phyloP scores from a whole-genome alignment of 169 alveolate species.

The Plasmodium ovale region DNA sequence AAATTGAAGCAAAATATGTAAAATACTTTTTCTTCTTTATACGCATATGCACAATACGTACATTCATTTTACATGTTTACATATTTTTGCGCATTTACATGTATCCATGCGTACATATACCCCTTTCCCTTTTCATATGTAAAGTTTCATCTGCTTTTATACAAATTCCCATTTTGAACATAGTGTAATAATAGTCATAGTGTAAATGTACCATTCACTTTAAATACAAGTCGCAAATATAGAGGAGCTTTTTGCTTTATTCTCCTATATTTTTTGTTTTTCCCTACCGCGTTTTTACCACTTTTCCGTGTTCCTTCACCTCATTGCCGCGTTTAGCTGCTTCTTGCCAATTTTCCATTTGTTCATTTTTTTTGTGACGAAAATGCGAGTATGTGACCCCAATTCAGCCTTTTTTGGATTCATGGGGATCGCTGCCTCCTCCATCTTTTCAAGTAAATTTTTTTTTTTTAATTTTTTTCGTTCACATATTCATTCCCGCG shows the following conservation, averaged over 20 bases:
- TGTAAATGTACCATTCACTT: background rate
- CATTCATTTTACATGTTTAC: constrained; percentile 2
- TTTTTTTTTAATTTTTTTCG: background rate
- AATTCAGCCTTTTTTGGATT: constrained; percentile 97
- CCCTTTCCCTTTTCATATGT: background rate
- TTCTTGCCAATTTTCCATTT: no score
- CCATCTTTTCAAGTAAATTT: constrained; percentile 95
- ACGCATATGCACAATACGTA: background rate
- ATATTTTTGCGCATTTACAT: constrained; percentile 8
- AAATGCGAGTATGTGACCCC: constrained; percentile 90
- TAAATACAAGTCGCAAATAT: background rate
- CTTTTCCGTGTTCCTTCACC: no score
- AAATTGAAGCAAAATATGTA: background rate
- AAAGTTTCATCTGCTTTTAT: background rate
- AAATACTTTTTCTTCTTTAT: constrained; percentile 15
- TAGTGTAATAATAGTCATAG: background rate
- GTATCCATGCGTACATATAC: constrained; percentile 14
- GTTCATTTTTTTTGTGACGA: constrained; percentile 42
- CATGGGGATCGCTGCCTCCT: constrained; percentile 98
- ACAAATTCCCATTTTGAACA: background rate
- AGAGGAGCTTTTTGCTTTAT: background rate
- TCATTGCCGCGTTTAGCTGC: no score
- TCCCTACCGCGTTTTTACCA: constrained; percentile 4
- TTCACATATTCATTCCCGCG: background rate
- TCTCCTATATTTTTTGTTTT: background rate